A percentile compares a stretch with the other conserved stretches of the same genome.
phyloP scores from a whole-genome alignment of 169 alveolate genomes.

The Plasmodium ovale region DNA sequence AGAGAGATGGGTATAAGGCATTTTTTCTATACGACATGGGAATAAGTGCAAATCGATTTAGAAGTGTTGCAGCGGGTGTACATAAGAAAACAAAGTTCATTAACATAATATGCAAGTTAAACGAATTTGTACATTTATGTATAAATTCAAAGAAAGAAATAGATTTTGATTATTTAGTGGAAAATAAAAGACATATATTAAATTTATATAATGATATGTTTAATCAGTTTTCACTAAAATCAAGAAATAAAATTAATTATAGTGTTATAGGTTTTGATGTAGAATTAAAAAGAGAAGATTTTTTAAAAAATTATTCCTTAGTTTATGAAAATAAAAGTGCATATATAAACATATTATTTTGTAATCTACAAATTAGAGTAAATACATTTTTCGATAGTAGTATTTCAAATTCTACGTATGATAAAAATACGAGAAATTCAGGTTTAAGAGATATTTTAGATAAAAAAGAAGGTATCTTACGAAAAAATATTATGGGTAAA shows the following conservation, averaged over 20 bases:
- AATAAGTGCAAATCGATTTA: constrained; percentile 87
- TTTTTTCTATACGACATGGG: constrained; percentile 88
- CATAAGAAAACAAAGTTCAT: constrained; percentile 77
- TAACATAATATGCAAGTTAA: constrained; percentile 77
- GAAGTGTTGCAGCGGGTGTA: constrained; percentile 39
- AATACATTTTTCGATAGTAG: constrained; percentile 79
- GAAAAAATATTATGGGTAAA: constrained; percentile 99
- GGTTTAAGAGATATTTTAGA: constrained; percentile 97
- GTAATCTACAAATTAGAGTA: constrained; percentile 74
- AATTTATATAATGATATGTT: constrained; percentile 61
- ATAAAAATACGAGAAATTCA: constrained; percentile 82
- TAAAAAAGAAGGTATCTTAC: constrained; percentile 96
- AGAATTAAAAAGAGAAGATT: constrained; percentile 82
- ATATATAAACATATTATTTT: constrained; percentile 55
- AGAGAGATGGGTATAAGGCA: constrained; percentile 78
- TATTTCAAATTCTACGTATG: constrained; percentile 52
- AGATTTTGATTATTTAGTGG: constrained; percentile 78
- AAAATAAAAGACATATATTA: constrained; percentile 79
- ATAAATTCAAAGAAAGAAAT: constrained; percentile 84
- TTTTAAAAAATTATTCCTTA: constrained; percentile 77
- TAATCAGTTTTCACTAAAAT: constrained; percentile 41
- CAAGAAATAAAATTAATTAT: constrained; percentile 46
- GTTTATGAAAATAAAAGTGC: constrained; percentile 78
- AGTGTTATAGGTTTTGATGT: constrained; percentile 78
- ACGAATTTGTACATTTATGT: constrained; percentile 82